Conservation (phyloP, 2,329 filamentous ascomycete species). For the Pseudogymnoascus sp. region DNA sequence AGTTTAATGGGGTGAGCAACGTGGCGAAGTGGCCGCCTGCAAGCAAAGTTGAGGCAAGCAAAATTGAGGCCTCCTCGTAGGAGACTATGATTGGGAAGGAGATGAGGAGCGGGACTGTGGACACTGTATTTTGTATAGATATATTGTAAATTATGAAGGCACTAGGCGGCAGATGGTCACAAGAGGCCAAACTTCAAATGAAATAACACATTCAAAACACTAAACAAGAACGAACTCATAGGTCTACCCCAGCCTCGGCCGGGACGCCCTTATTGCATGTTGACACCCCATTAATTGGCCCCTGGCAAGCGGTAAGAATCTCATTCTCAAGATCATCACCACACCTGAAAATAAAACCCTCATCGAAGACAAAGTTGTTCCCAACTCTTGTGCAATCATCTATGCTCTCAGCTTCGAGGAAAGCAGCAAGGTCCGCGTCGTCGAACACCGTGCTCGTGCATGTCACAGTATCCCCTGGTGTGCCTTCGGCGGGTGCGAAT, state of each 20-base stretch:
- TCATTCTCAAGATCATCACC: not conserved
- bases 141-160: slow-evolving; percentile 10
- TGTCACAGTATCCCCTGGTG: not conserved
- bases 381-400: not conserved
- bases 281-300: not conserved
- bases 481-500: not conserved
- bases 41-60: not conserved
- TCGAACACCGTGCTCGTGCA: not conserved
- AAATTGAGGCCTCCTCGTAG: not conserved
- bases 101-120: not conserved
- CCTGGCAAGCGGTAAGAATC: not conserved
- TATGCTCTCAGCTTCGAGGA: not conserved
- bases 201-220: slow-evolving; percentile 5
- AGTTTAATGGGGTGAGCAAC: slow-evolving; percentile 52
- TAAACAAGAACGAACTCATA: not conserved
- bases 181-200: slow-evolving; percentile 4
- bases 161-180: not conserved
- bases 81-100: not conserved
- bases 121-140: slow-evolving; percentile 7
- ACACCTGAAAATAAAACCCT: not conserved
- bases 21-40: slow-evolving; percentile 22
- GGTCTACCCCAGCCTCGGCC: no score
- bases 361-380: not conserved
- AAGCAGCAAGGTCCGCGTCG: not conserved
- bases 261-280: not conserved